Evolutionary conservation across 176 grass and related monocot genomes (phyloP).

Genomic region (Stipa capillata): DNA sequence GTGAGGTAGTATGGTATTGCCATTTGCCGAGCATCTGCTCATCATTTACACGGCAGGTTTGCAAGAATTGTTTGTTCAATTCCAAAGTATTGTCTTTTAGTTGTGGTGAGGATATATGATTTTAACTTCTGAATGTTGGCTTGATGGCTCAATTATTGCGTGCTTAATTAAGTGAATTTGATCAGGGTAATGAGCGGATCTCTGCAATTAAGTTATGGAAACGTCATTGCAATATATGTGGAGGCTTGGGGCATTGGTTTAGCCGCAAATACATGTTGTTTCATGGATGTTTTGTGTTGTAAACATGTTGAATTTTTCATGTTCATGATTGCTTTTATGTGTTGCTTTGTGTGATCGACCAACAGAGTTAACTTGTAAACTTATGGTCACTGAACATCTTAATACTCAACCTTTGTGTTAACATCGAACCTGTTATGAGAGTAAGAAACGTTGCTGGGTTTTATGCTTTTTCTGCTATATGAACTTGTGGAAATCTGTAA

Average conservation of each 20-base stretch:
- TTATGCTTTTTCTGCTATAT: not conserved
- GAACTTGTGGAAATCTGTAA: not conserved
- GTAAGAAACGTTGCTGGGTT: not conserved
- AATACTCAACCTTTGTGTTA: not conserved
- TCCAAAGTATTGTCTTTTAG: not conserved
- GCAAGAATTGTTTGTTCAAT: conserved; percentile 1
- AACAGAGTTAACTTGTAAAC: not conserved
- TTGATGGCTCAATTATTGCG: not conserved
- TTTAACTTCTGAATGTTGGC: not conserved
- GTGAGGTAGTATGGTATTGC: not conserved
- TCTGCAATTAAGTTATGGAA: not conserved
- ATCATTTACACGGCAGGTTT: not conserved
- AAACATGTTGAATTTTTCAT: not conserved
- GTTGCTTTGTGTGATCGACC: not conserved
- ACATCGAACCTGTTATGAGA: not conserved
- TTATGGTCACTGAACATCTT: not conserved
- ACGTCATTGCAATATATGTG: not conserved
- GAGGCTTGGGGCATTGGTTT: not conserved
- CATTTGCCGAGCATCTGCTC: not conserved
- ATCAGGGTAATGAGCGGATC: not conserved
- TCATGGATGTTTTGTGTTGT: not conserved
- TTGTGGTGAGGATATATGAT: not conserved
- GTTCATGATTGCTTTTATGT: not conserved
- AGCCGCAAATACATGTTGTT: not conserved
- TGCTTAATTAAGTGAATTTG: not conserved